A percentile compares a stretch with the other conserved stretches of the same genome.
Conservation (phyloP, 495 filamentous ascomycete genomes). For the Neurospora pannonica region DNA sequence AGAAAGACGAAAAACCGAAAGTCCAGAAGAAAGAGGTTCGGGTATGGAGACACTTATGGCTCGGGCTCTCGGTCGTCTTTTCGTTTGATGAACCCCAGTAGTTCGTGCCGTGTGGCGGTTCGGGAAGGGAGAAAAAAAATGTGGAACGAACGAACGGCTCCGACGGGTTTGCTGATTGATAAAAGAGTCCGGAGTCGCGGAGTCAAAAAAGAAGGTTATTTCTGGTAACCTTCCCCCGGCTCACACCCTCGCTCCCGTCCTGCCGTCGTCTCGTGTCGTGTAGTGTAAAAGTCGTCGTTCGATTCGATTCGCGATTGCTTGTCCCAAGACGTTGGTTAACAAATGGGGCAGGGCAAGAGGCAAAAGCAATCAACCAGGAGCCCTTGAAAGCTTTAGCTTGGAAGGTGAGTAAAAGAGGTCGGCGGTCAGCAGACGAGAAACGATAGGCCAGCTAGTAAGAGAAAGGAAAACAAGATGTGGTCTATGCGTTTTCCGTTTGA, state of each 20-base stretch:
- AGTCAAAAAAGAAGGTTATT: background rate
- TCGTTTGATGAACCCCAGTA: background rate
- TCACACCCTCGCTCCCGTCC: background rate
- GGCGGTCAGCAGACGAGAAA: background rate
- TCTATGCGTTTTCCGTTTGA: background rate
- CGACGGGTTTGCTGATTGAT: background rate
- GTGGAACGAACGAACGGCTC: background rate
- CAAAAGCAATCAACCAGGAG: background rate
- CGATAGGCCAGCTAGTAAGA: background rate
- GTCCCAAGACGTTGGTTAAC: background rate
- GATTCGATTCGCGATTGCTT: background rate
- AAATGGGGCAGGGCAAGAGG: background rate
- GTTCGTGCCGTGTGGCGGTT: background rate
- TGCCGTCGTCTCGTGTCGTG: background rate
- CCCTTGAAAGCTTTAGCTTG: background rate
- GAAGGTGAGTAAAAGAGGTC: background rate
- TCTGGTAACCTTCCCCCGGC: background rate
- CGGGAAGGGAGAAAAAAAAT: background rate
- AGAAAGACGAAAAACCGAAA: background rate
- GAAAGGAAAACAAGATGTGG: background rate
- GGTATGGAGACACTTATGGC: background rate
- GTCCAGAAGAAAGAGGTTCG: background rate
- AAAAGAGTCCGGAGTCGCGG: background rate
- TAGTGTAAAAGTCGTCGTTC: background rate
- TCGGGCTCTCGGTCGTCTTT: background rate